Conservation (phyloP, 805 yeast genomes). For the Metschnikowia sp. region DNA sequence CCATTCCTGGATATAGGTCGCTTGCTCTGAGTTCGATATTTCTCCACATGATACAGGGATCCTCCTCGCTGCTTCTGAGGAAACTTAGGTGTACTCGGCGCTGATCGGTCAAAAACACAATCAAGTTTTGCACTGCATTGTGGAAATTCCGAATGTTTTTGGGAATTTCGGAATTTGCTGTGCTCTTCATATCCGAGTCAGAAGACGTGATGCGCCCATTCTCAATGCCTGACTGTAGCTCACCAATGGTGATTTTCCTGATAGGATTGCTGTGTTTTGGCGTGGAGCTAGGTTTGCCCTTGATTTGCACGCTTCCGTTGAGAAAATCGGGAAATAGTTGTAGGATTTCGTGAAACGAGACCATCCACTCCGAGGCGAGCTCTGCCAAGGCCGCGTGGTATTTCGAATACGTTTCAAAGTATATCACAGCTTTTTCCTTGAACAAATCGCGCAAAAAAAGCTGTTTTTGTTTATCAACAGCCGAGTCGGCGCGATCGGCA, state of each 20-base stretch:
- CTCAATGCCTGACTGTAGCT: neutral
- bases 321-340: conserved; percentile 38
- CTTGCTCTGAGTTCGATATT: conserved; percentile 40
- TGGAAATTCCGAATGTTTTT: conserved; percentile 25
- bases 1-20: conserved; percentile 39
- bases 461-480: conserved; percentile 25
- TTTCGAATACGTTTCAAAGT: conserved; percentile 32
- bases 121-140: conserved; percentile 39
- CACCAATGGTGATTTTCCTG: conserved; percentile 5
- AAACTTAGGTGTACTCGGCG: conserved; percentile 46
- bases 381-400: conserved; percentile 40
- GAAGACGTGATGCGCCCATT: neutral
- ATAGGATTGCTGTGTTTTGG: conserved; percentile 1
- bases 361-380: conserved; percentile 40
- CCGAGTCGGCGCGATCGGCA: conserved; percentile 8
- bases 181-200: neutral
- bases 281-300: neutral
- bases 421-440: conserved; percentile 28
- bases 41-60: conserved; percentile 39
- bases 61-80: conserved; percentile 22
- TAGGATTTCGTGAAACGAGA: conserved; percentile 33
- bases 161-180: neutral
- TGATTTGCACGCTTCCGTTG: conserved; percentile 22
- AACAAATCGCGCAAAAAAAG: conserved; percentile 34
- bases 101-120: conserved; percentile 51